Evolutionary conservation across 1,284 basidiomycete genomes (phyloP).

Genomic region (Gomphus bonarii): DNA sequence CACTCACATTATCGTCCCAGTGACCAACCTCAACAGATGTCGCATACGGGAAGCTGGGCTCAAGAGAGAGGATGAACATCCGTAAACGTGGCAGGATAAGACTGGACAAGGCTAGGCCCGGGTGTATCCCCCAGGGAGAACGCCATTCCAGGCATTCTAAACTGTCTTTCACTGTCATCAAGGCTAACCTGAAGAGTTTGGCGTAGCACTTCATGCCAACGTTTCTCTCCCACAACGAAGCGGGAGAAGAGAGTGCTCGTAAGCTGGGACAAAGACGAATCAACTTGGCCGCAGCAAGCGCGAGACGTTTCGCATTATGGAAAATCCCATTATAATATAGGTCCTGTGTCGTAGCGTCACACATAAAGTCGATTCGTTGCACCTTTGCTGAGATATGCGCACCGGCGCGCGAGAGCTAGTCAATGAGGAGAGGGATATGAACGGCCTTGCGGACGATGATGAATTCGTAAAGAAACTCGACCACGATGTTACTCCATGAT

Average conservation of each 20-base stretch:
- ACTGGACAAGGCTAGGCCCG: not conserved
- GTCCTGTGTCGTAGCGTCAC: not conserved
- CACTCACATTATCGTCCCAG: not conserved
- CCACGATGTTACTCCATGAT: not conserved
- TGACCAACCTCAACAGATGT: not conserved
- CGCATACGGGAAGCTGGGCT: not conserved
- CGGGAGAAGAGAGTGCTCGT: not conserved
- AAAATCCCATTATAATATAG: not conserved
- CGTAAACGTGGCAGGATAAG: not conserved
- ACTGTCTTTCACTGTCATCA: not conserved
- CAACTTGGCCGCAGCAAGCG: not conserved
- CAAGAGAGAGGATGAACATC: not conserved
- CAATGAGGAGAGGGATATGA: not conserved
- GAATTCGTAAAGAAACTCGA: constrained; percentile 4
- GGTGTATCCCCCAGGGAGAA: not conserved
- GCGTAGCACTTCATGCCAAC: not conserved
- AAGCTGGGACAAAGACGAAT: not conserved
- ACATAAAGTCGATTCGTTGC: not conserved
- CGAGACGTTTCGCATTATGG: not conserved
- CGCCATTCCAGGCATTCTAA: not conserved
- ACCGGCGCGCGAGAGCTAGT: not conserved
- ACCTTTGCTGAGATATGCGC: not conserved
- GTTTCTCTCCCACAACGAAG: not conserved
- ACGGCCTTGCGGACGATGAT: constrained; percentile 1
- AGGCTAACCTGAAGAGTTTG: not conserved